Evolutionary conservation across 768 basidiomycete species (phyloP).

Genomic region (Mrakia blollopis): DNA sequence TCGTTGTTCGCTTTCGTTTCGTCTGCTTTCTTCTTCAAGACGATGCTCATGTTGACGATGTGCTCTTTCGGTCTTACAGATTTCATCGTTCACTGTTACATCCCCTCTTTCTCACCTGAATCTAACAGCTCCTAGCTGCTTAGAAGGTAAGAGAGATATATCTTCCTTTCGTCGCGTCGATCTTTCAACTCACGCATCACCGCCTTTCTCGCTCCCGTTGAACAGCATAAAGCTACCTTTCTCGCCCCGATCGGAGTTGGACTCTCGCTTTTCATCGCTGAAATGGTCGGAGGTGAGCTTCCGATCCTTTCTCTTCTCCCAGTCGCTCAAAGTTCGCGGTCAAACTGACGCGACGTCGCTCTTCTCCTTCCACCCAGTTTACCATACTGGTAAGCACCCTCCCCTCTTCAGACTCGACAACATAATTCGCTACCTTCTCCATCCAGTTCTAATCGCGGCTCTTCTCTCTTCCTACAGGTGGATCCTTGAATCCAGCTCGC

Average conservation of each 20-base stretch:
- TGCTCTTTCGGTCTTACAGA: too few species aligned
- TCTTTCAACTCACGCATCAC: neutral
- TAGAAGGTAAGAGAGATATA: neutral
- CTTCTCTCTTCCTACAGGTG: neutral
- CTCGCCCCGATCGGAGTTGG: conserved; percentile 49
- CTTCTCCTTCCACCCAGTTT: neutral
- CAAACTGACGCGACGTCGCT: too few species aligned
- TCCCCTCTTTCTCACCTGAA: neutral
- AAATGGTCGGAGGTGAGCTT: conserved; percentile 28
- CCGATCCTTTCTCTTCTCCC: conserved; percentile 15
- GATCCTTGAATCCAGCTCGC: conserved; percentile 18
- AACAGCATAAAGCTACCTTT: conserved; percentile 46
- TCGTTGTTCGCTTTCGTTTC: neutral
- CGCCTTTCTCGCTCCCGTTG: neutral
- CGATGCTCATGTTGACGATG: conserved; percentile 27
- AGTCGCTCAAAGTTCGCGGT: neutral
- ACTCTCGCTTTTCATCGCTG: conserved; percentile 40
- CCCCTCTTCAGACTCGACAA: too few species aligned
- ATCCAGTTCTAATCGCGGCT: too few species aligned
- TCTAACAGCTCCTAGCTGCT: conserved; percentile 21
- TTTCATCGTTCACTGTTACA: neutral
- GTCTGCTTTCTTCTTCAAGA: neutral
- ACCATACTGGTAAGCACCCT: neutral
- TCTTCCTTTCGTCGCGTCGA: neutral
- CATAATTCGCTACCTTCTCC: neutral